phyloP scores from a whole-genome alignment of 345 rosid species.

The Cardiospermum halicacabum region DNA sequence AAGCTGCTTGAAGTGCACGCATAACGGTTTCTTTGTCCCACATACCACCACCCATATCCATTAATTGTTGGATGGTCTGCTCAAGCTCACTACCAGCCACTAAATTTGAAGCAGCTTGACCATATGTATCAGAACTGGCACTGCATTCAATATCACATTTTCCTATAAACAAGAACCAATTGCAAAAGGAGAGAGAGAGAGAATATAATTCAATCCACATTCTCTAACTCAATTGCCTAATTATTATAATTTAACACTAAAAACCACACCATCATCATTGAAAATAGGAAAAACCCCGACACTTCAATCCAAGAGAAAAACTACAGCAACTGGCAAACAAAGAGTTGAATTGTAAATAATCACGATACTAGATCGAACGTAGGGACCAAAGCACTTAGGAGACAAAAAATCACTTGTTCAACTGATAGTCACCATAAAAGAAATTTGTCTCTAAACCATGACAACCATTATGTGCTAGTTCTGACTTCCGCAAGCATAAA shows the following conservation, averaged over 20 bases:
- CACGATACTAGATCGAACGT: neutral
- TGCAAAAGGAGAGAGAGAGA: neutral
- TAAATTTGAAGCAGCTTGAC: constrained; percentile 86
- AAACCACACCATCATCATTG: neutral
- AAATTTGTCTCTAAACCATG: neutral
- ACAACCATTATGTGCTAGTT: neutral
- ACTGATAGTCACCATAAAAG: neutral
- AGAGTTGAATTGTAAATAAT: neutral
- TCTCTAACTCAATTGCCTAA: neutral
- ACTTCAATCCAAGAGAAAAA: neutral
- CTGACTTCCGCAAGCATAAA: neutral
- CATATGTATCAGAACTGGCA: constrained; percentile 52
- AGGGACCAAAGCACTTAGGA: neutral
- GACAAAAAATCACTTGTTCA: neutral
- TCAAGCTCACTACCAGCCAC: constrained; percentile 72
- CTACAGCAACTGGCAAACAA: neutral
- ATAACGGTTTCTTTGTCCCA: constrained; percentile 96
- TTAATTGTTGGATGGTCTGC: constrained; percentile 69
- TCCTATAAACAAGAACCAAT: neutral
- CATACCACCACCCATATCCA: constrained; percentile 96
- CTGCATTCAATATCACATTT: constrained; percentile 36
- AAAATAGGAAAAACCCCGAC: neutral
- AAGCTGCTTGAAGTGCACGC: constrained; percentile 96
- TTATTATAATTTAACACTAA: neutral
- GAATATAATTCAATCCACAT: neutral